Conservation (phyloP, 352 stramenopile species). For the Globisporangium cystogenes region DNA sequence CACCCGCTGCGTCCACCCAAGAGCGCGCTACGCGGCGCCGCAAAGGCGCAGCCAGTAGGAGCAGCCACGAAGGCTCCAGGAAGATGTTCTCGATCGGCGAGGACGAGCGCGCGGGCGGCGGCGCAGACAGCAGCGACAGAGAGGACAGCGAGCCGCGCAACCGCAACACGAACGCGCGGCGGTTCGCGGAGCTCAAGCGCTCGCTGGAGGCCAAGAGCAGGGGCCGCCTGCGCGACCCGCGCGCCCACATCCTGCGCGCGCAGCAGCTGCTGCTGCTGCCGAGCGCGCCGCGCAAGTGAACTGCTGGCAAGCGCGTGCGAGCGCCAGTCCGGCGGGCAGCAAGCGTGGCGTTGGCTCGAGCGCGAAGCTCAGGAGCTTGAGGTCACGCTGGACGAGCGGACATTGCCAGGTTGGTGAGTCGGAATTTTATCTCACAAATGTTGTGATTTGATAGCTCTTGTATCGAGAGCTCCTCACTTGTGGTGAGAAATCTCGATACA, state of each 20-base stretch:
- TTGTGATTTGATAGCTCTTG: too few species aligned
- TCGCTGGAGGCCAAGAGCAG: slow-evolving; percentile 27
- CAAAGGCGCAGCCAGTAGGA: slow-evolving; percentile 8
- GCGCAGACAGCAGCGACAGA: background rate
- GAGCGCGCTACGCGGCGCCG: slow-evolving; percentile 1
- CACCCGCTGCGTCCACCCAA: slow-evolving; percentile 2
- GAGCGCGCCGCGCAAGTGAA: background rate
- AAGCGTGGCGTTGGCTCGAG: too few species aligned
- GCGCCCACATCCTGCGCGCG: slow-evolving; percentile 44
- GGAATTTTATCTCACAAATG: too few species aligned
- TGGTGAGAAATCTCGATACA: too few species aligned
- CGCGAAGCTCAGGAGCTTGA: too few species aligned
- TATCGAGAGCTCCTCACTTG: too few species aligned
- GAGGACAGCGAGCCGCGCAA: slow-evolving; percentile 1
- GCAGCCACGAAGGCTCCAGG: background rate
- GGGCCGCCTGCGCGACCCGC: slow-evolving; percentile 23
- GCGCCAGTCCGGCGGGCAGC: too few species aligned
- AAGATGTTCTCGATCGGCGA: background rate
- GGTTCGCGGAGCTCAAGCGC: slow-evolving; percentile 34
- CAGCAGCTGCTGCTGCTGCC: slow-evolving; percentile 7
- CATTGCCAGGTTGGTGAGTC: too few species aligned
- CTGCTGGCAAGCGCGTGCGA: too few species aligned
- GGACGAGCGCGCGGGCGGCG: background rate
- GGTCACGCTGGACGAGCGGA: too few species aligned
- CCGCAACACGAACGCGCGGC: slow-evolving; percentile 31